These are phyloP conservation scores for Protea cynaroides DNA, from an alignment of 164 flowering plant genomes.

Conservation along the genomic window DNA sequence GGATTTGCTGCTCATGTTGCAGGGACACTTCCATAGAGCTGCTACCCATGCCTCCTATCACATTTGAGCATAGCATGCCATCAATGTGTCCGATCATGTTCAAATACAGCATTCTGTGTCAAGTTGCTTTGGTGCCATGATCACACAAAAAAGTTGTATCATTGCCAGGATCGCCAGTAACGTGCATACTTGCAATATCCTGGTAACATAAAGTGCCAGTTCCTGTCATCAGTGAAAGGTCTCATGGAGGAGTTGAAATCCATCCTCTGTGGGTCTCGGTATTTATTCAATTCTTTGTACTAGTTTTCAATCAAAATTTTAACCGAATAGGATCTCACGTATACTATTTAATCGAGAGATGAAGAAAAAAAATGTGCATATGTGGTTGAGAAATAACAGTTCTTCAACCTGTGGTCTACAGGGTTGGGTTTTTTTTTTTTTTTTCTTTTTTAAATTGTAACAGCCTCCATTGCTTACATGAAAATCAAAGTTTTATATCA, in stretches of 20 bases:
- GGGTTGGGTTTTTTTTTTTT: no score
- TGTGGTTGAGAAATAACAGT: neutral
- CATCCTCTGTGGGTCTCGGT: neutral
- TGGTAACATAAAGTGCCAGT: neutral
- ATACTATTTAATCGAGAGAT: conserved; percentile 15
- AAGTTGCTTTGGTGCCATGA: no score
- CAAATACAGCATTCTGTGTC: no score
- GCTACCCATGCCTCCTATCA: no score
- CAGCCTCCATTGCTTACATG: neutral
- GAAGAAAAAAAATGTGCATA: conserved; percentile 4
- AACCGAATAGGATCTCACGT: conserved; percentile 14
- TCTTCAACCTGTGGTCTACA: neutral
- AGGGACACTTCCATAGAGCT: no score
- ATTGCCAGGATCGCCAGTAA: no score
- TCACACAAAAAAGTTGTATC: no score
- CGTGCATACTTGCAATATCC: no score
- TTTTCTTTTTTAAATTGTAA: no score
- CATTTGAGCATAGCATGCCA: no score
- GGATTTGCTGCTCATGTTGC: neutral
- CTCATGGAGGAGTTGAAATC: neutral
- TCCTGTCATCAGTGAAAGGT: neutral
- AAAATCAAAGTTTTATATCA: neutral
- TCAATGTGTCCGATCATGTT: no score
- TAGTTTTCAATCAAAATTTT: neutral
- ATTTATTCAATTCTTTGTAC: conserved; percentile 10